Evolutionary conservation across 768 basidiomycete species (phyloP).

Genomic region (Calocybe cyanea): DNA sequence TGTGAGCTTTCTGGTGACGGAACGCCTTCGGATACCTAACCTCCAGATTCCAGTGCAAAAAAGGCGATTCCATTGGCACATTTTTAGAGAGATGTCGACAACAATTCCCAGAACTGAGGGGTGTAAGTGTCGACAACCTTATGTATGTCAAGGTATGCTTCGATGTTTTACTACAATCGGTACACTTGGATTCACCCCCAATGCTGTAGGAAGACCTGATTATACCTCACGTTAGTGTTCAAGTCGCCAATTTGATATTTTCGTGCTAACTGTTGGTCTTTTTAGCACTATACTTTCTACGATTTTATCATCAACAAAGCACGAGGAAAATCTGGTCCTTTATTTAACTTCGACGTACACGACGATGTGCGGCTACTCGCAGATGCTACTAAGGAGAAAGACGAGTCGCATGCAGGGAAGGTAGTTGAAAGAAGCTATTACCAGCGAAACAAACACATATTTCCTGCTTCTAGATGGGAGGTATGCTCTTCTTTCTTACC

Average conservation of each 20-base stretch:
- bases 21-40: not conserved
- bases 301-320: conserved; percentile 99
- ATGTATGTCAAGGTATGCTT: conserved; percentile 92
- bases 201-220: conserved; percentile 85
- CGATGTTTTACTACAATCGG: not conserved
- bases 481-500: conserved; percentile 40
- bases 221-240: conserved; percentile 79
- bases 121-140: conserved; percentile 89
- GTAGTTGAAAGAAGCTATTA: conserved; percentile 97
- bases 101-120: conserved; percentile 90
- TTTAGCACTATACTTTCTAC: conserved; percentile 96
- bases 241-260: not conserved
- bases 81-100: conserved; percentile 93
- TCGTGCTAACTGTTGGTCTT: conserved; percentile 4
- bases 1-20: conserved; percentile 43
- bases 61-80: conserved; percentile 82
- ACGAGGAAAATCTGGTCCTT: conserved; percentile 93
- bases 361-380: conserved; percentile 94
- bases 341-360: conserved; percentile 99
- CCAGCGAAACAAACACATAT: conserved; percentile 95
- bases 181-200: not conserved
- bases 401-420: conserved; percentile 98
- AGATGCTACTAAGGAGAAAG: conserved; percentile 95
- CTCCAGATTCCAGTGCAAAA: conserved; percentile 72
- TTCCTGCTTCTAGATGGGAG: conserved; percentile 97